phyloP scores from a whole-genome alignment of 202 grass and related monocot species.

The Elaeis oleifera region DNA sequence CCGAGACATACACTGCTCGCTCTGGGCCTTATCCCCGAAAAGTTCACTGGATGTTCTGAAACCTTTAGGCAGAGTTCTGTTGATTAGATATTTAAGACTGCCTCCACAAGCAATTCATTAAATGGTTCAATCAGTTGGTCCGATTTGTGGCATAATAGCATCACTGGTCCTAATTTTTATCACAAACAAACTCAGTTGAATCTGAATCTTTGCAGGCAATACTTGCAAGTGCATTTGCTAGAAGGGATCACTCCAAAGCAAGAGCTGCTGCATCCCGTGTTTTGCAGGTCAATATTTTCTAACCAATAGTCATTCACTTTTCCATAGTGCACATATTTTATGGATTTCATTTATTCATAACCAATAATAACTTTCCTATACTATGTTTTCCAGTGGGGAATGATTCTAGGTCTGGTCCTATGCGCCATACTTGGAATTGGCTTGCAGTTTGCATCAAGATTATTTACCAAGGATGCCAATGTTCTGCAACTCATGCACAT shows the following conservation, averaged over 20 bases:
- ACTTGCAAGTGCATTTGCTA: constrained; percentile 90
- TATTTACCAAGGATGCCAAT: constrained; percentile 55
- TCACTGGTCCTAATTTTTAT: too few species aligned
- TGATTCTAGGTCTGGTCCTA: constrained; percentile 57
- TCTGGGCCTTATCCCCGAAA: too few species aligned
- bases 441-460: constrained; percentile 47
- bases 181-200: too few species aligned
- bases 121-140: too few species aligned
- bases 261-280: constrained; percentile 57
- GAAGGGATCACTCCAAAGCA: constrained; percentile 45
- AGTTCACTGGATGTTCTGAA: too few species aligned
- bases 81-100: too few species aligned
- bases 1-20: too few species aligned
- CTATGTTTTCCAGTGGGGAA: constrained; percentile 41
- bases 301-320: constrained; percentile 12
- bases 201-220: constrained; percentile 49
- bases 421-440: constrained; percentile 58
- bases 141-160: too few species aligned
- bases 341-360: too few species aligned
- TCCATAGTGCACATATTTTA: neutral
- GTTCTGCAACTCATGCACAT: constrained; percentile 64
- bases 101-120: too few species aligned
- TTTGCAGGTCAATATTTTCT: constrained; percentile 45
- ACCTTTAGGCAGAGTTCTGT: too few species aligned
- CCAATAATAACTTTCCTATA: too few species aligned